A percentile compares a stretch with the other conserved stretches of the same genome.
These are phyloP conservation scores for Gossypium arboreum DNA, from an alignment of 345 rosid species.

Conservation along the genomic window DNA sequence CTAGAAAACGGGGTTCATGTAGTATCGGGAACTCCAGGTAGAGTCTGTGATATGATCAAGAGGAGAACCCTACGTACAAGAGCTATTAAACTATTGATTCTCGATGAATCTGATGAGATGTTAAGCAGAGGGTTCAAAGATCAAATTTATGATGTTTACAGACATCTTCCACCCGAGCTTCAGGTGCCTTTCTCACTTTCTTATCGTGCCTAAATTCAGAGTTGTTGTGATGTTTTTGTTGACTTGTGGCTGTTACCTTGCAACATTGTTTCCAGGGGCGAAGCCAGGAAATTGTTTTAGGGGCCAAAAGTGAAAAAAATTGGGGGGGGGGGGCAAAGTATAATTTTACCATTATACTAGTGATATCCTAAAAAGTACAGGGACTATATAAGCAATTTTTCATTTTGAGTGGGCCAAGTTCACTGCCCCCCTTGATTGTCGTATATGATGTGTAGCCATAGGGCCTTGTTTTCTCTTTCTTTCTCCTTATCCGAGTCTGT, in stretches of 20 bases:
- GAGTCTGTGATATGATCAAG: conserved; percentile 98
- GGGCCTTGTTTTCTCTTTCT: neutral
- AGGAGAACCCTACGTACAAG: conserved; percentile 88
- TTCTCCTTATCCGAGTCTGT: neutral
- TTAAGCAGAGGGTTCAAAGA: conserved; percentile 99
- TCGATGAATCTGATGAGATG: conserved; percentile 97
- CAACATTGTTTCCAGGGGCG: neutral
- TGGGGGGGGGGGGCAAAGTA: no score
- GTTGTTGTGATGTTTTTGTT: neutral
- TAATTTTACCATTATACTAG: no score
- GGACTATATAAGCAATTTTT: no score
- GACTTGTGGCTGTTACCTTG: neutral
- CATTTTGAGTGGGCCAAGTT: no score
- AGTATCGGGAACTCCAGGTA: conserved; percentile 97
- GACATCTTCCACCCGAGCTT: conserved; percentile 98
- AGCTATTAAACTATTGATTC: conserved; percentile 50
- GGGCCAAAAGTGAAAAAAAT: no score
- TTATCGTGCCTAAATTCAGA: neutral
- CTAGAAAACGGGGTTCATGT: conserved; percentile 47
- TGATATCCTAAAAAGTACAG: no score
- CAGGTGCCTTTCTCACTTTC: conserved; percentile 49
- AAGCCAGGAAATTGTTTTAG: no score
- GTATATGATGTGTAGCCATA: neutral
- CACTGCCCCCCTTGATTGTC: no score
- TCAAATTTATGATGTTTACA: conserved; percentile 91